Conservation (phyloP, 805 yeast species). For the Schwanniomyces pseudopolymorphus region DNA sequence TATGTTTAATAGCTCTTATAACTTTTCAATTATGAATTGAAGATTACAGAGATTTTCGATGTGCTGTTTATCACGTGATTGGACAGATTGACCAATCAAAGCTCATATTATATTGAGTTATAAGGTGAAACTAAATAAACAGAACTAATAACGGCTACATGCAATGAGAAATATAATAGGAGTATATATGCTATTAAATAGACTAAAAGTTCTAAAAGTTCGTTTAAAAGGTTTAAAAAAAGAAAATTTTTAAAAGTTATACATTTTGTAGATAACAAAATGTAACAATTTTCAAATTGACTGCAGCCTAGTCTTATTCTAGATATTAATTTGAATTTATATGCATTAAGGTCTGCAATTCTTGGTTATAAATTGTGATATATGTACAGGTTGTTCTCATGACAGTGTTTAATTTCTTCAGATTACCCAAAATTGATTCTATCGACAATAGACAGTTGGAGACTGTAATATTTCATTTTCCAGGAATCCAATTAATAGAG, state of each 20-base stretch:
- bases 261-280: too few relatives aligned
- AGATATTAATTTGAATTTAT: background rate
- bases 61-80: slow-evolving; percentile 1
- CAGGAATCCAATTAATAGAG: background rate
- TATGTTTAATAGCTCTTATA: background rate
- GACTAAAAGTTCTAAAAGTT: too few relatives aligned
- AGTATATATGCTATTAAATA: too few relatives aligned
- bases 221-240: too few relatives aligned
- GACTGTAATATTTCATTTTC: background rate
- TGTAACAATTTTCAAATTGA: too few relatives aligned
- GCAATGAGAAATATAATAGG: too few relatives aligned
- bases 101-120: background rate
- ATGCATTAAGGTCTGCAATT: background rate
- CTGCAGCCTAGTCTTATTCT: background rate
- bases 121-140: too few relatives aligned
- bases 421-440: background rate
- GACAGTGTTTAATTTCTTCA: background rate
- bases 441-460: background rate
- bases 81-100: slow-evolving; percentile 1
- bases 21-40: background rate
- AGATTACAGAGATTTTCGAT: background rate
- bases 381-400: background rate
- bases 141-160: too few relatives aligned
- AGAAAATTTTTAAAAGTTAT: too few relatives aligned
- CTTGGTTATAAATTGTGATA: background rate